Evolutionary conservation across 352 stramenopile species (phyloP).

Genomic region (Globisporangium spinosum): DNA sequence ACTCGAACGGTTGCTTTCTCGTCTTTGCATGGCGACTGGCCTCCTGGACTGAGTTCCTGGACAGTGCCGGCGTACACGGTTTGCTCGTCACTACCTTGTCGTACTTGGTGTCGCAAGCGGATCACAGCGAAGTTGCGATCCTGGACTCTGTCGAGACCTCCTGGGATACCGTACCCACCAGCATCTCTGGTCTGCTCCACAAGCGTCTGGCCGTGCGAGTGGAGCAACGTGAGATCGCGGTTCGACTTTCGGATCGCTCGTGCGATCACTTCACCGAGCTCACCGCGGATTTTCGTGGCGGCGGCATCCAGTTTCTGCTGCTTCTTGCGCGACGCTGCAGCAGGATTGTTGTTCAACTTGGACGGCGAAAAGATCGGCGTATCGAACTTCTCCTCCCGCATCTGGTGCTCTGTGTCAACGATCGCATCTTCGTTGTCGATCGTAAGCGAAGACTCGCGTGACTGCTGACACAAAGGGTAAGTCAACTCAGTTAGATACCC

Average conservation of each 20-base stretch:
- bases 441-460: background rate
- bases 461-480: background rate
- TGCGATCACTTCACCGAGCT: slow-evolving; percentile 50
- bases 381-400: slow-evolving; percentile 51
- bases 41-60: slow-evolving; percentile 19
- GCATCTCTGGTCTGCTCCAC: slow-evolving; percentile 27
- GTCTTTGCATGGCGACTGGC: slow-evolving; percentile 14
- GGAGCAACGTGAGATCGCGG: slow-evolving; percentile 56
- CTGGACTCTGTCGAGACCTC: slow-evolving; percentile 41
- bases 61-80: slow-evolving; percentile 37
- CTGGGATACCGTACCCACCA: slow-evolving; percentile 10
- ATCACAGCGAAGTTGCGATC: slow-evolving; percentile 39
- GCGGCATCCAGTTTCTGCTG: slow-evolving; percentile 23
- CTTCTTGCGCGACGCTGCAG: slow-evolving; percentile 12
- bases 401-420: slow-evolving; percentile 52
- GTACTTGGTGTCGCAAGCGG: slow-evolving; percentile 12
- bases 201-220: slow-evolving; percentile 49
- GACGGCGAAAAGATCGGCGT: slow-evolving; percentile 55
- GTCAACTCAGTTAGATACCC: background rate
- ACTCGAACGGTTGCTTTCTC: slow-evolving; percentile 24
- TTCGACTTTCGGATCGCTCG: slow-evolving; percentile 49
- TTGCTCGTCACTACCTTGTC: slow-evolving; percentile 12
- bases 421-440: slow-evolving; percentile 39
- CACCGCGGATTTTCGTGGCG: slow-evolving; percentile 48
- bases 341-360: slow-evolving; percentile 19